A percentile compares a stretch with the other conserved stretches of the same genome.
phyloP scores from a whole-genome alignment of 305 asterid genomes.

The Fraxinus albicans region DNA sequence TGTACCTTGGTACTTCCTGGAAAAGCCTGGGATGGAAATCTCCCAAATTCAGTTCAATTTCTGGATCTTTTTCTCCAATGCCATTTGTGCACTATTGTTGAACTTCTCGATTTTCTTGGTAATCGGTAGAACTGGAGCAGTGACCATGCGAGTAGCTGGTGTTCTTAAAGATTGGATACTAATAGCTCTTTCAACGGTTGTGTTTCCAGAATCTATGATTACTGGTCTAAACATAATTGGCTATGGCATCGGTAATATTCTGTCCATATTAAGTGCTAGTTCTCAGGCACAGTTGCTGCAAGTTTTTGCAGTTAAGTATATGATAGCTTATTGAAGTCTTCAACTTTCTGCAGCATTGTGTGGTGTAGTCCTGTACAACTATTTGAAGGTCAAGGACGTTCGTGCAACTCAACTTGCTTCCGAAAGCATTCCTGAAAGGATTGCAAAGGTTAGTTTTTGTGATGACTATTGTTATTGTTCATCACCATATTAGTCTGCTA shows the following conservation, averaged over 20 bases:
- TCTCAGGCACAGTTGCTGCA: background rate
- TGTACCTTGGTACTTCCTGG: constrained; percentile 76
- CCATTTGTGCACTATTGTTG: constrained; percentile 61
- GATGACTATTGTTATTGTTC: background rate
- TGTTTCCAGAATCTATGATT: constrained; percentile 67
- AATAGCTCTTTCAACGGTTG: constrained; percentile 61
- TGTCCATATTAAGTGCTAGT: background rate
- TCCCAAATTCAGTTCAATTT: constrained; percentile 60
- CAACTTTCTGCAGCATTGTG: constrained; percentile 28
- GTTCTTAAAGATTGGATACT: constrained; percentile 77
- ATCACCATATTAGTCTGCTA: background rate
- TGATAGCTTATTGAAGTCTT: background rate
- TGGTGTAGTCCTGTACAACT: constrained; percentile 52
- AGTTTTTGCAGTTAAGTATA: background rate
- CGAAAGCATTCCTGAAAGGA: constrained; percentile 48
- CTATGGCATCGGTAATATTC: constrained; percentile 55
- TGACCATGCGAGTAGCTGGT: constrained; percentile 76
- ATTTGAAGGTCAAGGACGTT: constrained; percentile 56
- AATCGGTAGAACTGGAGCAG: constrained; percentile 83
- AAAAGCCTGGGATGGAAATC: constrained; percentile 69
- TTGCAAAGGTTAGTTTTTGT: constrained; percentile 38
- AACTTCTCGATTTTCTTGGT: constrained; percentile 72
- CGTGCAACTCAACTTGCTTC: constrained; percentile 45
- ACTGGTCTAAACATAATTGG: constrained; percentile 64
- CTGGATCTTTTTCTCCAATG: constrained; percentile 76